Base-by-base conservation (phyloP, 768 basidiomycete genomes). In the Phylloporus sp. region DNA sequence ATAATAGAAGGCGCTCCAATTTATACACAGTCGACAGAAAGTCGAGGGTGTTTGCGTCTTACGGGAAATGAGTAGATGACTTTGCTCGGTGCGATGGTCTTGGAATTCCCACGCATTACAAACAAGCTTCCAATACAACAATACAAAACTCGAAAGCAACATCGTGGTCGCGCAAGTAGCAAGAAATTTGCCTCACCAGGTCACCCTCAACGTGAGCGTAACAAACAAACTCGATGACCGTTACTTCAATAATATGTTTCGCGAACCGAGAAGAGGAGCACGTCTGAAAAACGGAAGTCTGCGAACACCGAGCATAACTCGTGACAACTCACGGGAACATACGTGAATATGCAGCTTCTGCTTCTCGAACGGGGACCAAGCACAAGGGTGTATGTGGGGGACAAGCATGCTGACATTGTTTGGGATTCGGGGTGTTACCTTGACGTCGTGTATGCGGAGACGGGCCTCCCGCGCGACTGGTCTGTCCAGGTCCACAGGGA, bases 341-440 rank as follows among this genome's bases (percentile, higher is more conserved):
- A 15, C 21, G 11, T 7, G 60, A 49, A 27, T 66, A 62, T 17
- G 60, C 60, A 5, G 48, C 53, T 38, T 65, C 60, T 22, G 63
- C 63, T 48, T 67, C 58, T 29, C 23, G 56, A 21, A 62, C 10
- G 2, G 63, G 65, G 27, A 65, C 44, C 27, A 65, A 45, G 40
- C 7, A 27, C 38, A 67, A 50, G 22, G 63, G 62, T 20, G 6
- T n/a, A 28, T 54, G 55, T 32, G 31, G 7, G n/a, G 27, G 27
- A 9, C 35, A 32, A 27, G 6, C 10, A 42, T 38, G 36, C 7
- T 24, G 46, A 39, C 17, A 49, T n/a, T 33, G n/a, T 36, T 48
- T 55, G 21, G 11, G 10, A n/a, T 28, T 10, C 6, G 29, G 26
- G 15, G 24, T n/a, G 20, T 44, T 31, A 14, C 37, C 13, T 8